These are phyloP conservation scores for Trichomonas vaginalis DNA, from an alignment of 208 protist species.

Conservation along the genomic window DNA sequence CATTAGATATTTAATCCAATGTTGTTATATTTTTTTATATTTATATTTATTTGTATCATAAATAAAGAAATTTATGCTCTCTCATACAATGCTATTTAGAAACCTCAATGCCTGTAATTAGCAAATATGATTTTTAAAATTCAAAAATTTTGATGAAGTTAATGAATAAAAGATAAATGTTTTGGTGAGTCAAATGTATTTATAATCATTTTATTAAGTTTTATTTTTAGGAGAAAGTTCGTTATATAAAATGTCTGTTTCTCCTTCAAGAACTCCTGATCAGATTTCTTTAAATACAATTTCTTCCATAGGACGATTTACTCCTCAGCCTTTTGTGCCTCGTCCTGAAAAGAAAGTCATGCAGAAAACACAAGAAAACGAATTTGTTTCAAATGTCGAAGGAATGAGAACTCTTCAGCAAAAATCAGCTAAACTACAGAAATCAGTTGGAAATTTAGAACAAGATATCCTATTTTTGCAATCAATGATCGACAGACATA, in stretches of 20 bases:
- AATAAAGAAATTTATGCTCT: no score
- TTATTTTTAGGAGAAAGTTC: no score
- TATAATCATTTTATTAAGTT: no score
- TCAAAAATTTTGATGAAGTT: no score
- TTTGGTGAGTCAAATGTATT: no score
- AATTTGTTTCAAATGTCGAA: neutral
- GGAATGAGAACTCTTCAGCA: neutral
- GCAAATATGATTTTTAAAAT: no score
- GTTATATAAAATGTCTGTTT: neutral
- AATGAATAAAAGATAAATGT: no score
- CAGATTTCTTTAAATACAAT: neutral
- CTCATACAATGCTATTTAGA: no score
- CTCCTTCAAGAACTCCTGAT: neutral
- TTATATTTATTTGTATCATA: no score
- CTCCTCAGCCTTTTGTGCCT: neutral
- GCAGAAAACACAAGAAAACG: neutral
- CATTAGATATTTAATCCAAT: no score
- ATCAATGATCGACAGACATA: neutral
- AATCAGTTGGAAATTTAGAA: neutral
- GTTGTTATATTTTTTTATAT: no score
- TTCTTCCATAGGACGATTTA: neutral
- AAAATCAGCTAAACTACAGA: neutral
- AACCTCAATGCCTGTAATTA: no score
- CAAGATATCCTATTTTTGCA: neutral
- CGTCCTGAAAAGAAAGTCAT: neutral